A percentile compares a stretch with the other conserved stretches of the same genome.
Evolutionary conservation across 495 filamentous ascomycete genomes (phyloP).

Genomic region (Aspergillus diversus): DNA sequence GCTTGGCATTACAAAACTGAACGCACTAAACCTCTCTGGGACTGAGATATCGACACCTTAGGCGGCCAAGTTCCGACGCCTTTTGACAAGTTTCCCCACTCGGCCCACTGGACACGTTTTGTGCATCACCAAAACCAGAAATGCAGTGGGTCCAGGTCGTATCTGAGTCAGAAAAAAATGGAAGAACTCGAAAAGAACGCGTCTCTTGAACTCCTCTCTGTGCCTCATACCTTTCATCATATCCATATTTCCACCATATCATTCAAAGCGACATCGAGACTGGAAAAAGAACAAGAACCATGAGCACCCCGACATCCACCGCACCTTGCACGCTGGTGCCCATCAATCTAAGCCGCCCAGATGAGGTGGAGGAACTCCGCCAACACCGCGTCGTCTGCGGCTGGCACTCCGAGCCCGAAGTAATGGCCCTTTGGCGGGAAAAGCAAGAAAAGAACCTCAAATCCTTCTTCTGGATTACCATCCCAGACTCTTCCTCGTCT

Average conservation of each 20-base stretch:
- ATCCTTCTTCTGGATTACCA: conserved; percentile 33
- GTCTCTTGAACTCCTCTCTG: too few species aligned
- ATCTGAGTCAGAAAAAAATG: too few species aligned
- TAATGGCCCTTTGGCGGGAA: conserved; percentile 17
- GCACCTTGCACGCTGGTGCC: conserved; percentile 24
- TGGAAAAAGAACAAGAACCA: not conserved
- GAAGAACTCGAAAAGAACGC: too few species aligned
- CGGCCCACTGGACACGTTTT: too few species aligned
- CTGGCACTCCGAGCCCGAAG: conserved; percentile 26
- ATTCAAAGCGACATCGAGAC: not conserved
- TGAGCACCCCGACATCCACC: too few species aligned
- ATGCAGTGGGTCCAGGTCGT: not conserved
- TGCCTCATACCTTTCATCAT: too few species aligned
- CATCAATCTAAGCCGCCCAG: conserved; percentile 25
- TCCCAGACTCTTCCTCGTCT: conserved; percentile 4
- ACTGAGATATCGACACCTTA: not conserved
- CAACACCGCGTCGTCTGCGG: conserved; percentile 34
- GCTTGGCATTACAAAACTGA: not conserved
- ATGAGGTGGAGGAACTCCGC: conserved; percentile 26
- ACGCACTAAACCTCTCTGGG: not conserved
- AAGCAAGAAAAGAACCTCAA: conserved; percentile 29
- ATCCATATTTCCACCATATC: too few species aligned
- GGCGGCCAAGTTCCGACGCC: not conserved
- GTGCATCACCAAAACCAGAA: too few species aligned
- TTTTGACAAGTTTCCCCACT: too few species aligned